A percentile compares a stretch with the other conserved stretches of the same genome.
phyloP scores from a whole-genome alignment of 2,329 filamentous ascomycete genomes.

The Tolypocladium endophyticum region DNA sequence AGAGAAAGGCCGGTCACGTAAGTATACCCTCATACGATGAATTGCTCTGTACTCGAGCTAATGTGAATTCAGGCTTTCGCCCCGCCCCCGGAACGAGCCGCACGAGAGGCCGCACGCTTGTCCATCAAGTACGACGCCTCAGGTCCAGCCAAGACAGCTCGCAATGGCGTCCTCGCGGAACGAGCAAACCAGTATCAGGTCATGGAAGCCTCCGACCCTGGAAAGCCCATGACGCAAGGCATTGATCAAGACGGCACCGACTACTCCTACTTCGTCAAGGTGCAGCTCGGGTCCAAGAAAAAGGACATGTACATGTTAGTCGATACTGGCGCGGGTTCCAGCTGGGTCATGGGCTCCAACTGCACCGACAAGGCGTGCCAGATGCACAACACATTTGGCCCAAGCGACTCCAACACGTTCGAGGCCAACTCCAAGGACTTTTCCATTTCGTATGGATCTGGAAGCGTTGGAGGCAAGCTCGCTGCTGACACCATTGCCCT shows the following conservation, averaged over 20 bases:
- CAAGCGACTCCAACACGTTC: slow-evolving; percentile 54
- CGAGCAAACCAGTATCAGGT: slow-evolving; percentile 38
- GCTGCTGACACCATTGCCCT: slow-evolving; percentile 58
- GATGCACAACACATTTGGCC: slow-evolving; percentile 60
- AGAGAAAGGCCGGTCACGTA: slow-evolving; percentile 19
- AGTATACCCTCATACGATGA: background rate
- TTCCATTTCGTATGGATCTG: slow-evolving; percentile 65
- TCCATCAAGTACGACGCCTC: slow-evolving; percentile 25
- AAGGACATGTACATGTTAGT: slow-evolving; percentile 51
- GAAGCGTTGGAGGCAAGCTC: slow-evolving; percentile 56
- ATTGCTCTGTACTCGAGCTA: background rate
- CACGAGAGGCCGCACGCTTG: slow-evolving; percentile 17
- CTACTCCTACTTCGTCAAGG: slow-evolving; percentile 54
- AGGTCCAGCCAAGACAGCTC: background rate
- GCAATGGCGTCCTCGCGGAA: slow-evolving; percentile 12
- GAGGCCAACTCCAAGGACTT: slow-evolving; percentile 44
- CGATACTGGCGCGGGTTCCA: slow-evolving; percentile 60
- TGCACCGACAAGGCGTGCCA: slow-evolving; percentile 59
- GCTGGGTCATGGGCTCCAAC: slow-evolving; percentile 69
- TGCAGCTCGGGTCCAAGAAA: slow-evolving; percentile 41
- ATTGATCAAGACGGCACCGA: slow-evolving; percentile 56
- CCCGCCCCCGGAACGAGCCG: slow-evolving; percentile 22
- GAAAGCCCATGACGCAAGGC: slow-evolving; percentile 37
- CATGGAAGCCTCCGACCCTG: slow-evolving; percentile 33
- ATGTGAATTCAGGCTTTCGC: slow-evolving; percentile 16